These are phyloP conservation scores for Hymenoscyphus scutula DNA, from an alignment of 2,329 filamentous ascomycete species.

Conservation along the genomic window DNA sequence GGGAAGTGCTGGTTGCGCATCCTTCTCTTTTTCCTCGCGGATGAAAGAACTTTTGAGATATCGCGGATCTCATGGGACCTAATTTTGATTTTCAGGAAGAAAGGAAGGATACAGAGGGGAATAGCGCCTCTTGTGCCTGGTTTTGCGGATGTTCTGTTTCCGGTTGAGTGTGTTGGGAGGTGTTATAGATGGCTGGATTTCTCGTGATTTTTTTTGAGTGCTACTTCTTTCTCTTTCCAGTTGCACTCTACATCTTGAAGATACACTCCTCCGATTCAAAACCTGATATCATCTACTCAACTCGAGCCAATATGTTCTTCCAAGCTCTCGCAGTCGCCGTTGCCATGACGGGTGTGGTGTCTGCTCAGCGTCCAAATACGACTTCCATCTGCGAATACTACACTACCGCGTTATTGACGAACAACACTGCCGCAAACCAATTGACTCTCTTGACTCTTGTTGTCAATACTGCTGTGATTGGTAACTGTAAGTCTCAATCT, in stretches of 20 bases:
- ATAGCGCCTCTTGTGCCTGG: background rate
- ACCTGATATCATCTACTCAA: background rate
- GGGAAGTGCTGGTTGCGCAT: background rate
- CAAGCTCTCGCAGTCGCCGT: constrained; percentile 23
- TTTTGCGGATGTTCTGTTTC: constrained; percentile 1
- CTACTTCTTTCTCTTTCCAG: background rate
- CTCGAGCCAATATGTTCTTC: constrained; percentile 26
- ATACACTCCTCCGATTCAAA: background rate
- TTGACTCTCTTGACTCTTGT: constrained; percentile 53
- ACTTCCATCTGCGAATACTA: constrained; percentile 62
- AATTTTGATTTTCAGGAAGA: background rate
- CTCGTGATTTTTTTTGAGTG: background rate
- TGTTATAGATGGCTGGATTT: background rate
- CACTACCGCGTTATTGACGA: constrained; percentile 55
- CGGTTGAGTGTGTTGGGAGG: background rate
- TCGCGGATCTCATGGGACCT: background rate
- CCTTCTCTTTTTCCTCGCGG: background rate
- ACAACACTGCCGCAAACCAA: constrained; percentile 60
- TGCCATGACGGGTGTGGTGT: constrained; percentile 19
- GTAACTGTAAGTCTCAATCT: constrained; percentile 48
- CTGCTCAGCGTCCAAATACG: constrained; percentile 46
- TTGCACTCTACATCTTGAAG: background rate
- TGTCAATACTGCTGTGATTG: constrained; percentile 63
- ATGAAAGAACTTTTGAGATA: background rate
- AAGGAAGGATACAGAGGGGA: background rate